Evolutionary conservation across 2,329 filamentous ascomycete genomes (phyloP).

Genomic region (Aspergillus bombycis): DNA sequence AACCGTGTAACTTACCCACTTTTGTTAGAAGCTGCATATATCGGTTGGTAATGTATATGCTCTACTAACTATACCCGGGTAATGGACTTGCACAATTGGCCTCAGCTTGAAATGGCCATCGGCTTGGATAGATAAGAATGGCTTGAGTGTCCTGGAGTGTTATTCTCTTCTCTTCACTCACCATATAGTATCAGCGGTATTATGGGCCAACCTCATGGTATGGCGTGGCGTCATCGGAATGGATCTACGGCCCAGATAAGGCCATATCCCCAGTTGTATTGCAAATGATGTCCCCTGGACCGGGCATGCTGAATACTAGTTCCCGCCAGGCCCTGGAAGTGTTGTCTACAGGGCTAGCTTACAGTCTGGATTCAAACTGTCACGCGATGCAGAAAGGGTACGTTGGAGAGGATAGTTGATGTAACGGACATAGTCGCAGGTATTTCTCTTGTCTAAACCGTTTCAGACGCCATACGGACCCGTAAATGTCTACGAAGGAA

Average conservation of each 20-base stretch:
- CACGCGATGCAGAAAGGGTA: not conserved
- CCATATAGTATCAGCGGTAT: not conserved
- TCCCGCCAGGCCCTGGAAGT: not conserved
- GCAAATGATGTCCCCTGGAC: no score
- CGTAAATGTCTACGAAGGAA: not conserved
- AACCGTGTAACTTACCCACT: not conserved
- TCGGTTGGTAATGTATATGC: not conserved
- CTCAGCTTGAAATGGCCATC: not conserved
- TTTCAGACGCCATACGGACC: constrained; percentile 11
- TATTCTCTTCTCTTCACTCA: not conserved
- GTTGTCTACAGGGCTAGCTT: not conserved
- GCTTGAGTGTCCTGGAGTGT: not conserved
- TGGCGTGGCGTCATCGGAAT: not conserved
- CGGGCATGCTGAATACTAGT: not conserved
- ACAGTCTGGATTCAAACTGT: not conserved
- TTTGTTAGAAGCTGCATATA: not conserved
- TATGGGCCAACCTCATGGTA: not conserved
- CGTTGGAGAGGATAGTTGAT: not conserved
- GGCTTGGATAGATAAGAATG: not conserved
- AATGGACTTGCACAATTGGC: not conserved
- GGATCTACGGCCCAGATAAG: not conserved
- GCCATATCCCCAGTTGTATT: not conserved
- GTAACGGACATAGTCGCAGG: not conserved
- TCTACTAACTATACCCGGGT: not conserved
- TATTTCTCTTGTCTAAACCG: not conserved